Base-by-base conservation (phyloP, 768 basidiomycete species). In the Collybia mongolica region DNA sequence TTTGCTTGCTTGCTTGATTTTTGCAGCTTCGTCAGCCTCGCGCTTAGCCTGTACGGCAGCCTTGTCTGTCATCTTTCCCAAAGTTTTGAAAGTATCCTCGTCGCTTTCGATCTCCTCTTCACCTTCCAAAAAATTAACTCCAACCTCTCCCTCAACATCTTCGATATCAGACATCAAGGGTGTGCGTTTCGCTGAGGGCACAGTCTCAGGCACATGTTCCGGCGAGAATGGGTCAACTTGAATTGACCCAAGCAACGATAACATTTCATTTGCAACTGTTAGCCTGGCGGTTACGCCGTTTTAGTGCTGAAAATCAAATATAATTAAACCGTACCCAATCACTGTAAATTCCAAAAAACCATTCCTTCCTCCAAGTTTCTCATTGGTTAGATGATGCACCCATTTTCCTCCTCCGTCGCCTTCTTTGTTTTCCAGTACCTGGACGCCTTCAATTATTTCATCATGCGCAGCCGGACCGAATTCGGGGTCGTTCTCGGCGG, bases 261-360 rank as follows among this genome's bases (percentile, higher is more conserved):
- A 71, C 92, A 96, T 95, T 62, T 95, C 88, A 61, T 97, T 95
- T 26, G 93, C 92, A 28, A 94, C 82, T 12, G 86, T 93, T 51
- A 94, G 65, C 20, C 94, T 97, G 48, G 48, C 44, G 51, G 35
- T 18, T 39, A 52, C 42, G 28, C 23, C 44, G 54, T 56, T 18
- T 60, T 41, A 23, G 36, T 50, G 18, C 22, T 14, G 8, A 45
- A 26, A 20, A 7, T 14, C 14, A 19, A 23, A 39, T 53, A n/a
- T 19, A 15, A 24, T 35, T 43, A 26, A 41, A 47, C 71, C 84
- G 50, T 60, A 91, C 94, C 93, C 93, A 41, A 94, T 84, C 28
- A 97, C 91, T 0, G 88, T 93, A 60, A 96, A 94, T 55, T 86
- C 81, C 43, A 95, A 65, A 47, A 76, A 74, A 11, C 88, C 84